phyloP scores from a whole-genome alignment of 2,329 filamentous ascomycete genomes.

The Nemania sp. region DNA sequence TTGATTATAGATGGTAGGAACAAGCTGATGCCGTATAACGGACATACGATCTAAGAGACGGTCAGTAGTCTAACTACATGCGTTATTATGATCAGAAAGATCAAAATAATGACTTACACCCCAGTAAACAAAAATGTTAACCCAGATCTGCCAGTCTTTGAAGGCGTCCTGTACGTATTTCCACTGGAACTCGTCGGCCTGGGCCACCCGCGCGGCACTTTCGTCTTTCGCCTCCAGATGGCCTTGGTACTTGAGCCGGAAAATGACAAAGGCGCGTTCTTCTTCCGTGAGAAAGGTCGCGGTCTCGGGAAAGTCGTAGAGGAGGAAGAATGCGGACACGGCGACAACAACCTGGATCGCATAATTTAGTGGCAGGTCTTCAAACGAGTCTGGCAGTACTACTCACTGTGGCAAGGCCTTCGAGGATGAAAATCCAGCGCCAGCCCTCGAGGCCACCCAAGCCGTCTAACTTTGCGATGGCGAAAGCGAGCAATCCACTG shows the following conservation, averaged over 20 bases:
- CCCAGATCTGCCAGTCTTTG: slow-evolving; percentile 78
- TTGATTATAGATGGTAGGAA: slow-evolving; percentile 68
- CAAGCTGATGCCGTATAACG: slow-evolving; percentile 59
- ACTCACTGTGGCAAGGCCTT: slow-evolving; percentile 68
- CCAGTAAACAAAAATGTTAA: slow-evolving; percentile 64
- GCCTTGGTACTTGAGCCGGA: slow-evolving; percentile 68
- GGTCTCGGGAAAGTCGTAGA: slow-evolving; percentile 81
- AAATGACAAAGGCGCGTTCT: slow-evolving; percentile 72
- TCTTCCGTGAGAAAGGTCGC: slow-evolving; percentile 72
- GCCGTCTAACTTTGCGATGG: slow-evolving; percentile 70
- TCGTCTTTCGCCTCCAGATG: slow-evolving; percentile 50
- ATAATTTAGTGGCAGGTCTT: not conserved
- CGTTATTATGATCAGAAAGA: not conserved
- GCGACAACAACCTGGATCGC: slow-evolving; percentile 56
- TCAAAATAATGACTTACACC: slow-evolving; percentile 54
- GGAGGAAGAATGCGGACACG: slow-evolving; percentile 66
- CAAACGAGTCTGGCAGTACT: too few relatives aligned
- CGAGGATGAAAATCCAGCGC: slow-evolving; percentile 70
- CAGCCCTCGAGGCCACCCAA: slow-evolving; percentile 61
- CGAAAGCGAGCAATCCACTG: slow-evolving; percentile 71
- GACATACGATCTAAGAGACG: slow-evolving; percentile 50
- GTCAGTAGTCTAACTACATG: not conserved
- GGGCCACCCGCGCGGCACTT: slow-evolving; percentile 49
- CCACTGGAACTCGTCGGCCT: slow-evolving; percentile 76
- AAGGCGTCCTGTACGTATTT: slow-evolving; percentile 73